These are phyloP conservation scores for Fusarium sp. DNA, from an alignment of 2,329 filamentous ascomycete genomes.

Conservation along the genomic window DNA sequence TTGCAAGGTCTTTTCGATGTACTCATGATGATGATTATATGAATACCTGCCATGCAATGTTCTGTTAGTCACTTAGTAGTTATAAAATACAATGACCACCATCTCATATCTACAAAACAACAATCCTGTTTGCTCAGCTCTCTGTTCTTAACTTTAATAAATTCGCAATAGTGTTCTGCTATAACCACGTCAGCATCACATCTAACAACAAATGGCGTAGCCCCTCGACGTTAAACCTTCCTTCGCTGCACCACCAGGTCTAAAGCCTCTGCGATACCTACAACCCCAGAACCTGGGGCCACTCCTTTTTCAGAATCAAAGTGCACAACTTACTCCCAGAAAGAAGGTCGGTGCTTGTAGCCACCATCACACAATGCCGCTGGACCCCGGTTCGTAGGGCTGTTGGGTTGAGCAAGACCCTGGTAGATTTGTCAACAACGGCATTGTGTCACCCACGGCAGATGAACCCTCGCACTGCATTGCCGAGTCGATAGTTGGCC, in stretches of 20 bases:
- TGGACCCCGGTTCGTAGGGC: neutral
- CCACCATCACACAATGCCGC: neutral
- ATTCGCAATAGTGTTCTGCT: too few species aligned
- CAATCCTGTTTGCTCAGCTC: neutral
- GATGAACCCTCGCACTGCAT: neutral
- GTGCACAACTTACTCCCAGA: neutral
- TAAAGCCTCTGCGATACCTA: slow-evolving; percentile 5
- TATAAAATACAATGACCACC: neutral
- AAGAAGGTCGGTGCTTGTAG: neutral
- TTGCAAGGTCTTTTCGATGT: neutral
- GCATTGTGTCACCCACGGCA: neutral
- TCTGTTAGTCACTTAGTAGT: neutral
- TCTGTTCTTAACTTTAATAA: neutral
- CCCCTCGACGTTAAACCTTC: neutral
- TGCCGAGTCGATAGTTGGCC: neutral
- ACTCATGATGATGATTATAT: neutral
- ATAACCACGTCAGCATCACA: neutral
- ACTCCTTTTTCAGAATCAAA: neutral
- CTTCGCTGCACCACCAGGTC: neutral
- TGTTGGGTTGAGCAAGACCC: neutral
- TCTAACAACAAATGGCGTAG: neutral
- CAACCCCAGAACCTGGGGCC: neutral
- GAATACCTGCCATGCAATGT: neutral
- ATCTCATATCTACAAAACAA: neutral
- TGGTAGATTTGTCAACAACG: neutral